A percentile compares a stretch with the other conserved stretches of the same genome.
Conservation (phyloP, 2,329 filamentous ascomycete genomes). For the Hymenoscyphus salicellus region DNA sequence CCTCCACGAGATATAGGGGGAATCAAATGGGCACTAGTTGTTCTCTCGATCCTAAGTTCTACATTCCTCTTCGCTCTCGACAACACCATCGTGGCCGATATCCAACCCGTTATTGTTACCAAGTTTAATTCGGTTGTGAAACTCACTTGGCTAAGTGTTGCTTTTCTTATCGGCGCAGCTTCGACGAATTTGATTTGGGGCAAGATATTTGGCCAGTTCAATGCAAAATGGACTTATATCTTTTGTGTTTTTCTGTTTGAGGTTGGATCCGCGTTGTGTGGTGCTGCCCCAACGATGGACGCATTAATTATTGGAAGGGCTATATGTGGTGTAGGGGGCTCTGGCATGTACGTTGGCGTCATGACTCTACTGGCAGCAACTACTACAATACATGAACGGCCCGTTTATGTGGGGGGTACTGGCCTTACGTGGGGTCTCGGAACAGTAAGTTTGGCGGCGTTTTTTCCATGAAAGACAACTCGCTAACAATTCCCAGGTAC, state of each 20-base stretch:
- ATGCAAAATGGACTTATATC: constrained; percentile 37
- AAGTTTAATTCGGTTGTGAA: constrained; percentile 39
- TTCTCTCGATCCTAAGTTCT: constrained; percentile 33
- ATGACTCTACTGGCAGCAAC: constrained; percentile 44
- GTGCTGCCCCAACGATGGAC: constrained; percentile 38
- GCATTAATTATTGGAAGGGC: constrained; percentile 49
- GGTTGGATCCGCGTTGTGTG: constrained; percentile 37
- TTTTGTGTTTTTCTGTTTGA: constrained; percentile 33
- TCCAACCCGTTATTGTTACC: constrained; percentile 10
- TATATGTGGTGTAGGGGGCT: constrained; percentile 45
- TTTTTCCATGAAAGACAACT: background rate
- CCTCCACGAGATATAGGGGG: constrained; percentile 32
- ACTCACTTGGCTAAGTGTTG: constrained; percentile 43
- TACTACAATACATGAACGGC: constrained; percentile 38
- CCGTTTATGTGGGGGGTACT: constrained; percentile 37
- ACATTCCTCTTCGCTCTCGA: constrained; percentile 35
- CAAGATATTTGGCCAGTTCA: constrained; percentile 37
- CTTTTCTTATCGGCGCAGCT: constrained; percentile 43
- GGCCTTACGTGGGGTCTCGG: constrained; percentile 44
- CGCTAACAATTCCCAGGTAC: constrained; percentile 26
- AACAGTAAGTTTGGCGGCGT: constrained; percentile 20
- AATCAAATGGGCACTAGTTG: constrained; percentile 31
- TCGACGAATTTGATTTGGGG: constrained; percentile 40
- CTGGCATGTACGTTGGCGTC: constrained; percentile 45
- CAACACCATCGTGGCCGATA: constrained; percentile 12